phyloP scores from a whole-genome alignment of 768 basidiomycete species.

The Amanita rubescens region DNA sequence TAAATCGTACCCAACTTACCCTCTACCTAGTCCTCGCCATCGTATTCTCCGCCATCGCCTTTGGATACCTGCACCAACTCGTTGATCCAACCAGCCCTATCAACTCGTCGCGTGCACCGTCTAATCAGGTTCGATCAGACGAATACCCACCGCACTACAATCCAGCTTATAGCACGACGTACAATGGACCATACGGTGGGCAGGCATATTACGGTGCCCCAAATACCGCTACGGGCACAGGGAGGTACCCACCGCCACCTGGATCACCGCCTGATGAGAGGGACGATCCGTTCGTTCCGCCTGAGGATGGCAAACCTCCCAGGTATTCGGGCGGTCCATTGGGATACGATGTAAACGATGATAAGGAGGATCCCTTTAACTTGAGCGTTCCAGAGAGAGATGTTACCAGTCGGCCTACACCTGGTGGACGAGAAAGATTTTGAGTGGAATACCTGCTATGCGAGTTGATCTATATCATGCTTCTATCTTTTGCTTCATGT shows the following conservation, averaged over 20 bases:
- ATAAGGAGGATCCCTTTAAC: constrained; percentile 50
- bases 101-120: constrained; percentile 43
- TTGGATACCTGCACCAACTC: constrained; percentile 68
- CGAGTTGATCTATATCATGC: too few species aligned
- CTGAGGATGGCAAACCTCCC: constrained; percentile 35
- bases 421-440: constrained; percentile 27
- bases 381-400: constrained; percentile 35
- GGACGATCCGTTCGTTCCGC: constrained; percentile 29
- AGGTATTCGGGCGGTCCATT: constrained; percentile 32
- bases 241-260: constrained; percentile 39
- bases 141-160: constrained; percentile 47
- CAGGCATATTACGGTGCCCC: constrained; percentile 15
- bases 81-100: constrained; percentile 57
- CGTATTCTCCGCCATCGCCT: constrained; percentile 60
- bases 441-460: too few species aligned
- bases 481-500: too few species aligned
- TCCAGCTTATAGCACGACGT: constrained; percentile 47
- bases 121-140: constrained; percentile 28
- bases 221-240: constrained; percentile 1
- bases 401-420: constrained; percentile 31
- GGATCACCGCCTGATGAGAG: constrained; percentile 37
- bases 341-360: constrained; percentile 25
- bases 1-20: neutral
- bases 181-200: constrained; percentile 9
- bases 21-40: constrained; percentile 39